These are phyloP conservation scores for Aspergillus panamensis DNA, from an alignment of 495 filamentous ascomycete species.

Conservation along the genomic window DNA sequence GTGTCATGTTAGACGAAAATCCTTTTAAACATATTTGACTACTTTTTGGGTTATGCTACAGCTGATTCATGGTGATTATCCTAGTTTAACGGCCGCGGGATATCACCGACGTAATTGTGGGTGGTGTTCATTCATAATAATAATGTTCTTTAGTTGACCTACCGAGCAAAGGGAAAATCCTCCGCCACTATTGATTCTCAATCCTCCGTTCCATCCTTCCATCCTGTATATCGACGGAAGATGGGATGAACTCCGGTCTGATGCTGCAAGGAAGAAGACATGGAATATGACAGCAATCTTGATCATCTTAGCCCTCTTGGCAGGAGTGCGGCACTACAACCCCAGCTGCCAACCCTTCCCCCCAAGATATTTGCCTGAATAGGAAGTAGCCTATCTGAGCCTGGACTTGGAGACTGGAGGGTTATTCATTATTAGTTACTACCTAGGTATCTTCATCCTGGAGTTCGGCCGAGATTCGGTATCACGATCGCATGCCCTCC, in stretches of 20 bases:
- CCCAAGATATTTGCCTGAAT: not conserved
- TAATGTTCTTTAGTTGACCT: not conserved
- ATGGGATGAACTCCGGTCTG: not conserved
- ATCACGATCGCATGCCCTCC: too few relatives aligned
- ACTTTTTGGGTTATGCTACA: not conserved
- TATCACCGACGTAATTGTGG: not conserved
- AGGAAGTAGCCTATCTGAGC: too few relatives aligned
- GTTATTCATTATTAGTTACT: too few relatives aligned
- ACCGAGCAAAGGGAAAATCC: not conserved
- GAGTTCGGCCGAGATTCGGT: not conserved
- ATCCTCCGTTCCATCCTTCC: slow-evolving; percentile 1
- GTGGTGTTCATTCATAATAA: too few relatives aligned
- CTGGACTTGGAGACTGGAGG: too few relatives aligned
- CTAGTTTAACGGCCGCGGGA: not conserved
- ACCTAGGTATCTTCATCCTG: not conserved
- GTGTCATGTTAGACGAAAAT: not conserved
- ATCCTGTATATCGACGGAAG: not conserved
- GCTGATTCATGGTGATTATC: not conserved
- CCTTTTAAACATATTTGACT: not conserved
- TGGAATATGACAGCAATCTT: slow-evolving; percentile 12
- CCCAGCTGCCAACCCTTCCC: not conserved
- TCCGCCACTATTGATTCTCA: not conserved
- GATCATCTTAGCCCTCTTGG: slow-evolving; percentile 24
- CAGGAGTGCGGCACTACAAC: slow-evolving; percentile 5
- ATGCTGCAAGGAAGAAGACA: slow-evolving; percentile 1